Percentiles rank a stretch among this genome's conserved stretches.
These are phyloP conservation scores for Ascobolus immersus DNA, from an alignment of 495 filamentous ascomycete genomes.

Conservation along the genomic window DNA sequence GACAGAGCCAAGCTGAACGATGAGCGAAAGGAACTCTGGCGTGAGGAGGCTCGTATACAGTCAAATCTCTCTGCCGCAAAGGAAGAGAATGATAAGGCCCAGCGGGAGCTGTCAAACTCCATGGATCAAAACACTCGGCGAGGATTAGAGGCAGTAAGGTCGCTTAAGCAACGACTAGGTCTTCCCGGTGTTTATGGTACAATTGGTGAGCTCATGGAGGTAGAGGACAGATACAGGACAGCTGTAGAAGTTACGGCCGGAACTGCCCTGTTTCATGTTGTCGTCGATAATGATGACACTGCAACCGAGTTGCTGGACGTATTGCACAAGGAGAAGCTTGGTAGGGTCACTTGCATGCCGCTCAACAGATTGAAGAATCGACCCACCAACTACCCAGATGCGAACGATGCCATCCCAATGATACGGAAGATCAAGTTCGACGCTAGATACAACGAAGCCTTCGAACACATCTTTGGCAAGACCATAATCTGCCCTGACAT, in stretches of 20 bases:
- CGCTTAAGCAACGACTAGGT: constrained; percentile 48
- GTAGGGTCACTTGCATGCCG: constrained; percentile 89
- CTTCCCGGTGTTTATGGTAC: constrained; percentile 82
- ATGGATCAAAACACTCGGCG: constrained; percentile 74
- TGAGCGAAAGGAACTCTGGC: constrained; percentile 70
- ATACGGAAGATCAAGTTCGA: constrained; percentile 68
- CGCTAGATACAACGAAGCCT: constrained; percentile 49
- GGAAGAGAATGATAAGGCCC: constrained; percentile 46
- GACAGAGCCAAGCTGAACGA: constrained; percentile 55
- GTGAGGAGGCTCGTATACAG: constrained; percentile 68
- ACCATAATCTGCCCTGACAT: constrained; percentile 84
- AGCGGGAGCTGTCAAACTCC: constrained; percentile 48
- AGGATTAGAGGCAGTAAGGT: constrained; percentile 57
- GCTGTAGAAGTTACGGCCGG: constrained; percentile 86
- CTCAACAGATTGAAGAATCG: constrained; percentile 50
- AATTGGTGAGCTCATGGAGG: constrained; percentile 67
- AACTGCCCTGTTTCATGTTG: constrained; percentile 81
- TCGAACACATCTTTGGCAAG: constrained; percentile 83
- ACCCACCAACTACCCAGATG: constrained; percentile 48
- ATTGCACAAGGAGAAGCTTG: constrained; percentile 50
- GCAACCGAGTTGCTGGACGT: constrained; percentile 56
- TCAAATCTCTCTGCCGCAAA: constrained; percentile 49
- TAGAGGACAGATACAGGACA: constrained; percentile 60
- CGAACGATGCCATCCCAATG: constrained; percentile 65
- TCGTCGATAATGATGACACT: constrained; percentile 79